Evolutionary conservation across 805 yeast species (phyloP).

Genomic region (Starmerella bombicola): DNA sequence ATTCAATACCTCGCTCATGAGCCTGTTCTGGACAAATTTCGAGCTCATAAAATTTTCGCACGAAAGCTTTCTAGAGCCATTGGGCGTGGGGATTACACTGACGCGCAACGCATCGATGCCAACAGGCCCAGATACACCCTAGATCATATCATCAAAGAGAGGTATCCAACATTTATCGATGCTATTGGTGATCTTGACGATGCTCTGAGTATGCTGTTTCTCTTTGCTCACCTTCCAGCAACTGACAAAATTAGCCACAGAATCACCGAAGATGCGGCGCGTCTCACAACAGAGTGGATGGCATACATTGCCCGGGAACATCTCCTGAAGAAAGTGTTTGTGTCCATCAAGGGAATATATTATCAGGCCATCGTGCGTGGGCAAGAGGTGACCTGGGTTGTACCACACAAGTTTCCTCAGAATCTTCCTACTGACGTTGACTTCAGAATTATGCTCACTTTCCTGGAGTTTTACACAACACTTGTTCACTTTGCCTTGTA

Average conservation of each 20-base stretch:
- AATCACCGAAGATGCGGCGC: slow-evolving; percentile 78
- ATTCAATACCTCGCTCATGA: slow-evolving; percentile 91
- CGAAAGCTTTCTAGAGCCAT: slow-evolving; percentile 79
- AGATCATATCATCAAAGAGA: slow-evolving; percentile 83
- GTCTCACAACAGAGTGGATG: slow-evolving; percentile 85
- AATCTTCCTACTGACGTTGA: slow-evolving; percentile 89
- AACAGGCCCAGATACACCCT: slow-evolving; percentile 74
- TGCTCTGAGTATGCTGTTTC: slow-evolving; percentile 85
- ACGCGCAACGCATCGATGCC: slow-evolving; percentile 74
- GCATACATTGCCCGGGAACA: slow-evolving; percentile 84
- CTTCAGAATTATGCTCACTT: slow-evolving; percentile 92
- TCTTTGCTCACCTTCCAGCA: slow-evolving; percentile 91
- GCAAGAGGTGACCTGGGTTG: slow-evolving; percentile 89
- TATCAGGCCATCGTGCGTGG: slow-evolving; percentile 84
- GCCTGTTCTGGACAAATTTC: slow-evolving; percentile 77
- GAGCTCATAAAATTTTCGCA: slow-evolving; percentile 92
- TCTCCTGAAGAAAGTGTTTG: slow-evolving; percentile 75
- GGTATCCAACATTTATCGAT: slow-evolving; percentile 88
- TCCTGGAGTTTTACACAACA: slow-evolving; percentile 90
- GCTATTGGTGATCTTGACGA: slow-evolving; percentile 90
- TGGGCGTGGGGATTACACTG: slow-evolving; percentile 81
- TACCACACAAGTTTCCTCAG: slow-evolving; percentile 94
- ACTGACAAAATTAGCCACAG: slow-evolving; percentile 67
- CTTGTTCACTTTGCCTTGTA: slow-evolving; percentile 74
- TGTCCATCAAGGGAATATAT: slow-evolving; percentile 92